These are phyloP conservation scores for Vinca minor DNA, from an alignment of 257 asterid genomes.

Conservation along the genomic window DNA sequence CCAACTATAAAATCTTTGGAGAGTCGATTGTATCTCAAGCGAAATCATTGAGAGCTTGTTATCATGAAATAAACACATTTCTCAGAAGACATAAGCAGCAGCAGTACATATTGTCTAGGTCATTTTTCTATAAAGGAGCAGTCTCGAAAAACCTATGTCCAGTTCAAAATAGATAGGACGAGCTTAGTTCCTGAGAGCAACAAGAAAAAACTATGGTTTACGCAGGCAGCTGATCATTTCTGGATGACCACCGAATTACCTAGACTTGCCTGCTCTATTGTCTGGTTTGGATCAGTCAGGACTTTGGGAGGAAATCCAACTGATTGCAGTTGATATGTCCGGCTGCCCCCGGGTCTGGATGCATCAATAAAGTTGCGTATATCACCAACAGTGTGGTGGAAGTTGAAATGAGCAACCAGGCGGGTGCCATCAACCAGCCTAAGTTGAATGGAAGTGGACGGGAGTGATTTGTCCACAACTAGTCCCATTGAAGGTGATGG, in stretches of 20 bases:
- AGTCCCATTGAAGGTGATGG: constrained; percentile 51
- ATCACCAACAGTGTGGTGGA: constrained; percentile 63
- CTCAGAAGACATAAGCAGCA: not conserved
- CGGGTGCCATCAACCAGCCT: constrained; percentile 96
- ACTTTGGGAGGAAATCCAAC: constrained; percentile 89
- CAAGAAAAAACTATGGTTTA: not conserved
- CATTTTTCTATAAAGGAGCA: not conserved
- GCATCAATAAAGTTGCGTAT: constrained; percentile 68
- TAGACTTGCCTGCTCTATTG: constrained; percentile 80
- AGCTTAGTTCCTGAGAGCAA: not conserved
- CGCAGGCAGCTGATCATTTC: constrained; percentile 27
- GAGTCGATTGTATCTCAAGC: not conserved
- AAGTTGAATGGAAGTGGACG: constrained; percentile 84
- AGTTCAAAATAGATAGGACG: not conserved
- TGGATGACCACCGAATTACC: constrained; percentile 87
- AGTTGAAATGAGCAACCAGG: constrained; percentile 84
- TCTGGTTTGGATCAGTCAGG: constrained; percentile 63
- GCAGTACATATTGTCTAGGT: not conserved
- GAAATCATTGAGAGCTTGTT: not conserved
- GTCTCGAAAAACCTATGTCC: not conserved
- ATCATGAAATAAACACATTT: not conserved
- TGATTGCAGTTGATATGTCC: constrained; percentile 60
- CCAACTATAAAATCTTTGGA: not conserved
- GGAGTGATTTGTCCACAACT: constrained; percentile 59
- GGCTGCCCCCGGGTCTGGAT: constrained; percentile 59